Percentiles rank a stretch among this genome's conserved stretches.
Conservation (phyloP, 1,284 basidiomycete genomes). For the Tilletia indica region DNA sequence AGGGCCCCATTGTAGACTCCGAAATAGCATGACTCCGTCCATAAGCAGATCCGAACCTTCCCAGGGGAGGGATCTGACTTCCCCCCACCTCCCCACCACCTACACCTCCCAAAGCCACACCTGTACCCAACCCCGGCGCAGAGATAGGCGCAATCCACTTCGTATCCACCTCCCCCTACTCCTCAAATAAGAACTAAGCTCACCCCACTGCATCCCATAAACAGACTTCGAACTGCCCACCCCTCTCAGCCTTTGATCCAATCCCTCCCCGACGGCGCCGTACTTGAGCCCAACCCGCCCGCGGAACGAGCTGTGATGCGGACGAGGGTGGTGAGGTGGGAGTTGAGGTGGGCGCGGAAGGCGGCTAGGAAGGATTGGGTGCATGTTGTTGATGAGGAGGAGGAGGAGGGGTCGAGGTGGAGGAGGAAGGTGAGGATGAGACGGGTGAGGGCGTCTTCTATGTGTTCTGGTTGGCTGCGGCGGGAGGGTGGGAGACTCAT, state of each 20-base stretch:
- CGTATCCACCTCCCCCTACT: neutral
- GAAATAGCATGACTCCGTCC: neutral
- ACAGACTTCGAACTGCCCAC: neutral
- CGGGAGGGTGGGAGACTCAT: neutral
- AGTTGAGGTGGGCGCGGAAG: neutral
- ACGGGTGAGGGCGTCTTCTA: constrained; percentile 5
- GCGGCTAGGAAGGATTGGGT: constrained; percentile 9
- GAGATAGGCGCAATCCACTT: neutral
- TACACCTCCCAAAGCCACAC: neutral
- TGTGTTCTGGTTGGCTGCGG: neutral
- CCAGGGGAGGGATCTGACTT: neutral
- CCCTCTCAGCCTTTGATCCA: neutral
- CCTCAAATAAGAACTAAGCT: neutral
- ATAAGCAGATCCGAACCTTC: neutral
- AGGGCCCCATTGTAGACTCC: neutral
- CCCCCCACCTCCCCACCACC: neutral
- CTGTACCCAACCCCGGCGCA: neutral
- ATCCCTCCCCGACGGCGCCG: neutral
- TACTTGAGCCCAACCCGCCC: neutral
- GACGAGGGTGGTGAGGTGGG: neutral
- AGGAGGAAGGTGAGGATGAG: constrained; percentile 16
- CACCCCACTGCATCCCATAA: neutral
- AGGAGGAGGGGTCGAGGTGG: neutral
- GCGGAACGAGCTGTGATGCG: neutral
- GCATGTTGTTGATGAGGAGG: neutral